Evolutionary conservation across 2,329 filamentous ascomycete genomes (phyloP).

Genomic region (Alternaria dauci): DNA sequence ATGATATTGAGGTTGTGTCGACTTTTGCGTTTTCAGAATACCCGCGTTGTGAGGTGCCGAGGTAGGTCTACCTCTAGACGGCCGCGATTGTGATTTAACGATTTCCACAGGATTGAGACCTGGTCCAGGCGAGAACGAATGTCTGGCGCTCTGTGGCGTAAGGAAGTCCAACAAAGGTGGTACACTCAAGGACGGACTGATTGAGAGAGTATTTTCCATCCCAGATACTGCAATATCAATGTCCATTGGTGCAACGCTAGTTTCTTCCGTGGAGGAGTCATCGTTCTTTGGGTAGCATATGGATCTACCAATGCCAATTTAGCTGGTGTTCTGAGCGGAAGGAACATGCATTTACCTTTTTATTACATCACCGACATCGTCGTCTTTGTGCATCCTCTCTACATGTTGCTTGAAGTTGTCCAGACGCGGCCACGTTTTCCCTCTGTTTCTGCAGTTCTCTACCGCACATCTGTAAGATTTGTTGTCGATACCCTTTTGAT

Average conservation of each 20-base stretch:
- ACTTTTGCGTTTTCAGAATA: constrained; percentile 15
- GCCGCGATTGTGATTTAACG: not conserved
- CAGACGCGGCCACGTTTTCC: constrained; percentile 78
- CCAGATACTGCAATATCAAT: constrained; percentile 38
- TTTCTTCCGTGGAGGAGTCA: constrained; percentile 7
- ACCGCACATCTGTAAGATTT: constrained; percentile 67
- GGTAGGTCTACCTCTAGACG: not conserved
- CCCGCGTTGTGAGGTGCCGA: not conserved
- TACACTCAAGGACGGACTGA: constrained; percentile 27
- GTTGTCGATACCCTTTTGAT: constrained; percentile 59
- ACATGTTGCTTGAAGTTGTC: constrained; percentile 91
- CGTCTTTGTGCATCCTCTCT: constrained; percentile 68
- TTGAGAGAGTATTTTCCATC: constrained; percentile 34
- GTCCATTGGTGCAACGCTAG: constrained; percentile 39
- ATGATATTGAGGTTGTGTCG: not conserved
- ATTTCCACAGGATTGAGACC: not conserved
- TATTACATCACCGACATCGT: constrained; percentile 57
- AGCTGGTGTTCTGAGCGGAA: constrained; percentile 8
- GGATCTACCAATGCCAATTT: constrained; percentile 35
- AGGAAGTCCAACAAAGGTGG: constrained; percentile 33
- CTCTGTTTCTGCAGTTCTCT: constrained; percentile 63
- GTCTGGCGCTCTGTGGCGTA: constrained; percentile 29
- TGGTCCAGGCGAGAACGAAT: constrained; percentile 27
- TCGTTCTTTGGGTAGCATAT: constrained; percentile 17
- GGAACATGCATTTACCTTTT: constrained; percentile 50